These are phyloP conservation scores for Closterium sp. DNA, from an alignment of 139 green algal genomes.

Conservation along the genomic window DNA sequence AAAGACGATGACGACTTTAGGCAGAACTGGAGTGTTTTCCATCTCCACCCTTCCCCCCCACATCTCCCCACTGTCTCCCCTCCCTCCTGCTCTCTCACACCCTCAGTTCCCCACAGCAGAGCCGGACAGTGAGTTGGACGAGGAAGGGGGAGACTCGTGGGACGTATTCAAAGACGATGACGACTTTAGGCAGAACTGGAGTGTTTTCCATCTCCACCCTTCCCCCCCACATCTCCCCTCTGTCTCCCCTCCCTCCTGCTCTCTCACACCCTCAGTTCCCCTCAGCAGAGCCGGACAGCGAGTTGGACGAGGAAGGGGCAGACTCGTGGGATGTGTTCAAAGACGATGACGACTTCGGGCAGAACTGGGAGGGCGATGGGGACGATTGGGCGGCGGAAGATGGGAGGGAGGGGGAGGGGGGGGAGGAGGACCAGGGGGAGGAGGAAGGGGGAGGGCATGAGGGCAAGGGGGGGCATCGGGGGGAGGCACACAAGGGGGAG, in stretches of 20 bases:
- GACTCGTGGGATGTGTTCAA: conserved; percentile 65
- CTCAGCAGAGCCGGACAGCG: neutral
- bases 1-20: conserved; percentile 24
- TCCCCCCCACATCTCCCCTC: neutral
- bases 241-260: neutral
- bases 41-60: neutral
- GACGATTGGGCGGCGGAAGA: neutral
- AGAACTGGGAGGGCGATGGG: neutral
- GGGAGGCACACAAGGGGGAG: conserved; percentile 1
- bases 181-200: neutral
- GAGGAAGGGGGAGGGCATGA: neutral
- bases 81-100: neutral
- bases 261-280: neutral
- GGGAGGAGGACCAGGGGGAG: neutral
- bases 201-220: neutral
- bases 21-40: neutral
- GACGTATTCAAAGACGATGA: conserved; percentile 56
- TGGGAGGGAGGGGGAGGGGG: neutral
- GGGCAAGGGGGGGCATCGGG: neutral
- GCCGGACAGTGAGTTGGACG: conserved; percentile 35
- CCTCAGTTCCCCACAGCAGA: neutral
- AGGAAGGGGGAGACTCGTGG: conserved; percentile 67
- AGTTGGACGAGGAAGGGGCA: conserved; percentile 63
- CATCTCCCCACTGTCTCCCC: neutral
- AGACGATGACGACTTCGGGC: neutral